Evolutionary conservation across 257 asterid species (phyloP), one percentile per base, ranked within the genome.

Genomic region (Fraxinus americana): DNA sequence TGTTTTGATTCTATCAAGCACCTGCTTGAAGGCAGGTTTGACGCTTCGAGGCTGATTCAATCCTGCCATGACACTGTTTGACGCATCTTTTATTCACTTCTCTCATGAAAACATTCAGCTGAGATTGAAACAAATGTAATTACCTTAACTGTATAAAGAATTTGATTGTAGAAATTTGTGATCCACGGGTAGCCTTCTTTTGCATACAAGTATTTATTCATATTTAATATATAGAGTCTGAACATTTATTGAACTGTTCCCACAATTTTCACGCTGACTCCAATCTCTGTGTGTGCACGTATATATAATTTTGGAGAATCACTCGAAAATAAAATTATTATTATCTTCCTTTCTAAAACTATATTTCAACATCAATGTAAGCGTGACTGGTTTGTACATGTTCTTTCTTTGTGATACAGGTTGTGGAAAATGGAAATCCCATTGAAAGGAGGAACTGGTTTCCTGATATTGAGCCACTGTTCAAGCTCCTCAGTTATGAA

Each of bases 401-500:
- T 34, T 48, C 17, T 67, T 75, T 85, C 70, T 21, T 63, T 69
- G 66, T 85, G 73, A 71, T 77, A 57, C 78, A 96, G 99, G 97
- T 93, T 69, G 90, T 93, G 80, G 96, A 89, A 81, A 88, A 90
- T 87, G 98, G 97, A 71, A 89, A 85, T 82, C 92, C 97, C 67
- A 27, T 76, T 74, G 97, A 93, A 79, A 83, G 94, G 84, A 96
- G 89, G 90, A 92, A 90, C 82, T 96, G 99, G 99, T 93, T 96
- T 85, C 87, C 95, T 38, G 97, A 96, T 80, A 96, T 92, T 52
- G 97, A 96, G 86, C 98, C 98, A 75, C 83, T 96, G 84, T 96
- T 96, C 91, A 96, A 96, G 86, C 97, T 96, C 78, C 98, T 93
- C 73, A 84, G 98, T 80, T 96, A 90, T 79, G 99, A 96, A 88